Conservation (phyloP, 2,329 filamentous ascomycete species). For the Fusarium floridanum region DNA sequence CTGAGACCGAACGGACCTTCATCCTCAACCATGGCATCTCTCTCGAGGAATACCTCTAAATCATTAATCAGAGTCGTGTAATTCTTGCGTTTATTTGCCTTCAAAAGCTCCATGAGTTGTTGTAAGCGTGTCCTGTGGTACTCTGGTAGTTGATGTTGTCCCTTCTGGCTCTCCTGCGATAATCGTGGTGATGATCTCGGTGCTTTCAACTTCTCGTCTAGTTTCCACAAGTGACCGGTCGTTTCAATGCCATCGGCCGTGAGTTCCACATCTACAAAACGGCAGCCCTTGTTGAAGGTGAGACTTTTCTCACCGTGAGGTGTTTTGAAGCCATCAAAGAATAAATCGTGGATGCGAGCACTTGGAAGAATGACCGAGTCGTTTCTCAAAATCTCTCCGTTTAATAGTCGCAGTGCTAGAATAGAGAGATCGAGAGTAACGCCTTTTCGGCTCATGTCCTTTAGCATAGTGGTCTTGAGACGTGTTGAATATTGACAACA, state of each 20-base stretch:
- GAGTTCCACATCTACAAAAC: constrained; percentile 37
- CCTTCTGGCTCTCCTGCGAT: constrained; percentile 22
- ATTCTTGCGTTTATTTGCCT: not conserved
- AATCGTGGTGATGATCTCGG: constrained; percentile 15
- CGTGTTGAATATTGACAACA: constrained; percentile 49
- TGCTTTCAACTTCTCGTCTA: constrained; percentile 33
- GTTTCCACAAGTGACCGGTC: constrained; percentile 45
- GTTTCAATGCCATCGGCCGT: constrained; percentile 33
- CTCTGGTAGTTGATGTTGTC: constrained; percentile 20
- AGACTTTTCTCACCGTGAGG: constrained; percentile 25
- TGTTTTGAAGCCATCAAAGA: constrained; percentile 38
- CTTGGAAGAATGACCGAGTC: not conserved
- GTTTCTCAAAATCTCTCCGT: constrained; percentile 53
- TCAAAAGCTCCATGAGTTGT: constrained; percentile 28
- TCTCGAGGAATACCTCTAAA: constrained; percentile 15
- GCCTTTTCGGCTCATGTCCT: not conserved
- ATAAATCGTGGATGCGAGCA: constrained; percentile 17
- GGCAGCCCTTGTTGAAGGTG: constrained; percentile 46
- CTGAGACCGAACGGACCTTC: constrained; percentile 21
- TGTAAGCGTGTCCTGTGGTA: constrained; percentile 28
- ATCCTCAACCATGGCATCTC: constrained; percentile 19
- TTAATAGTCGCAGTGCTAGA: constrained; percentile 47
- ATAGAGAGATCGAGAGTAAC: constrained; percentile 46
- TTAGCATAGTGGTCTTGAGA: constrained; percentile 38
- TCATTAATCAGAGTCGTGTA: constrained; percentile 1